Evolutionary conservation across 2,329 filamentous ascomycete genomes (phyloP), one percentile per base, ranked within the genome.

Genomic region (Xylaria multiplex): DNA sequence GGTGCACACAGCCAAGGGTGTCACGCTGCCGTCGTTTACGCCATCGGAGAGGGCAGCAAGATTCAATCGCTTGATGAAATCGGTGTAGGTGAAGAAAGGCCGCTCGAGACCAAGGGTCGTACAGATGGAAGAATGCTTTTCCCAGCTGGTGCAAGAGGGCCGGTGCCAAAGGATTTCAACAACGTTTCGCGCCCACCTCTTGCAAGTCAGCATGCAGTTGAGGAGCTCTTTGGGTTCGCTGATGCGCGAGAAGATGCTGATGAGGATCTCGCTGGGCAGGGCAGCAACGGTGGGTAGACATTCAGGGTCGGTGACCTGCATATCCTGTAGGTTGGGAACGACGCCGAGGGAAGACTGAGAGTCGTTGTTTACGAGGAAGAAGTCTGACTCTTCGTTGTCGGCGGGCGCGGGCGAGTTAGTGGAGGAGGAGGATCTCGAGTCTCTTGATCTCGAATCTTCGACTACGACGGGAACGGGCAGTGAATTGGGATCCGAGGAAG

Each of bases 121-220:
- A 75, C 93, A 94, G 71, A 99, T 96, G 71, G 83, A 90, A 74
- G 89, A 84, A 73, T 97, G 88, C 76, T 93, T 93, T 13, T 85
- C 80, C 91, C 93, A 97, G 73, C 89, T 93, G 74, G 91, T 93
- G 81, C 96, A 98, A 32, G 93, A 90, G 1, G 96, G 96, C 45
- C 96, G 88, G 79, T 97, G 94, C 96, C 96, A 99, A 24, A 99
- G 85, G 70, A 97, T 86, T 69, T 96, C 95, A 71, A 98, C 96
- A 58, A 92, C 91, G 77, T 97, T 97, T 69, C 91, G 86, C 32
- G 96, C 92, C 96, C 96, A 99, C 69, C 91, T 88, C 79, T 93
- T 94, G 75, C 91, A 97, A n/a, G 97, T 94, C 70, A 96, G 84
- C 92, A 98, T 94, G 80, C 92, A 96, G 79, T 90, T 90, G 71